Conservation (phyloP, 2,329 filamentous ascomycete genomes). For the Drechslerella coelobrocha region DNA sequence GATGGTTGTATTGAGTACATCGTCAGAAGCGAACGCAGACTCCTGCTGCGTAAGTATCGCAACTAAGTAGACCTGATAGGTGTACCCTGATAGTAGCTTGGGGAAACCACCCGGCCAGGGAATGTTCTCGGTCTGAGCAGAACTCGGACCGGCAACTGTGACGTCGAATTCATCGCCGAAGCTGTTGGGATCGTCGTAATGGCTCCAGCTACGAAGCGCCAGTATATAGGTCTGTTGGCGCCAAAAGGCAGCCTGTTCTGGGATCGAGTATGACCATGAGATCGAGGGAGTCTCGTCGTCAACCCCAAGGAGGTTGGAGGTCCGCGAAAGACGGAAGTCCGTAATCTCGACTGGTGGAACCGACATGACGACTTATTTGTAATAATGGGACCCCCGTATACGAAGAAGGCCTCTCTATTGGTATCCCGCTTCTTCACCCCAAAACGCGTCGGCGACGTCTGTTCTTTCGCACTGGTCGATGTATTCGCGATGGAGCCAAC, state of each 20-base stretch:
- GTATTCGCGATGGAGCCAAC: too few relatives aligned
- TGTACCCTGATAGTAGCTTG: slow-evolving; percentile 10
- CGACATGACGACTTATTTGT: background rate
- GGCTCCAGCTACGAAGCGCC: slow-evolving; percentile 4
- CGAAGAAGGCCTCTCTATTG: background rate
- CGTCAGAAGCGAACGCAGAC: slow-evolving; percentile 3
- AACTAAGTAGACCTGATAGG: slow-evolving; percentile 22
- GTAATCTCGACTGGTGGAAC: slow-evolving; percentile 18
- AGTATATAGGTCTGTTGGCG: slow-evolving; percentile 31
- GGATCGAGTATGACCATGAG: slow-evolving; percentile 41
- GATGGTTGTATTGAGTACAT: too few relatives aligned
- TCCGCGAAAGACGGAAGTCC: slow-evolving; percentile 31
- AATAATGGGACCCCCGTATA: background rate
- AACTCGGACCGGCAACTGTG: slow-evolving; percentile 4
- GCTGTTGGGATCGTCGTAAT: background rate
- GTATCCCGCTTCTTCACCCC: background rate
- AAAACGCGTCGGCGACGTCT: too few relatives aligned
- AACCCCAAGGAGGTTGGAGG: slow-evolving; percentile 23
- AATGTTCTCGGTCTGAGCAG: slow-evolving; percentile 27
- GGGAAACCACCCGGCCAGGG: slow-evolving; percentile 24
- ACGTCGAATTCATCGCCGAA: background rate
- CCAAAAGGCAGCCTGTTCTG: slow-evolving; percentile 18
- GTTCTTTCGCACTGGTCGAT: too few relatives aligned
- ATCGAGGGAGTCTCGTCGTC: slow-evolving; percentile 27
- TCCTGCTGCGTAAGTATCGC: slow-evolving; percentile 16